Evolutionary conservation across 768 basidiomycete species (phyloP).

Genomic region (Lactarius hengduanensis): DNA sequence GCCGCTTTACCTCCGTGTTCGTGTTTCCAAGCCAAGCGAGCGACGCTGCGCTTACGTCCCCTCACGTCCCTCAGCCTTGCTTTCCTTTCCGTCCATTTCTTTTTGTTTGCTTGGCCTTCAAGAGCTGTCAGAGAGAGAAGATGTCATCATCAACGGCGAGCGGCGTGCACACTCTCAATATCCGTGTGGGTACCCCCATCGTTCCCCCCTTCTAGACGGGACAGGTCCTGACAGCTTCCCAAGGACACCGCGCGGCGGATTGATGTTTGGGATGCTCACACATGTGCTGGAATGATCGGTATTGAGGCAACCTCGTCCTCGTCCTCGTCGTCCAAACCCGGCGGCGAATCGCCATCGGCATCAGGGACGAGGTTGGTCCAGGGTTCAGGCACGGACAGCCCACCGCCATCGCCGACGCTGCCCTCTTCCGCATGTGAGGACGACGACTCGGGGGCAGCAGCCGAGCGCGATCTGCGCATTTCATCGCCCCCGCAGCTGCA

Average conservation of each 20-base stretch:
- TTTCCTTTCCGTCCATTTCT: neutral
- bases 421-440: neutral
- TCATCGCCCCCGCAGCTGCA: neutral
- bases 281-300: neutral
- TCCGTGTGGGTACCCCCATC: neutral
- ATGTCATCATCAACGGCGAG: conserved; percentile 1
- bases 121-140: neutral
- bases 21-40: neutral
- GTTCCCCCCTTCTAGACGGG: neutral
- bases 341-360: neutral
- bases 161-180: neutral
- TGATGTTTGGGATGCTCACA: neutral
- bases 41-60: neutral
- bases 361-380: neutral
- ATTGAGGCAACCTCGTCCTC: neutral
- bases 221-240: neutral
- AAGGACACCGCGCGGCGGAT: neutral
- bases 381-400: neutral
- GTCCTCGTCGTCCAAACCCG: neutral
- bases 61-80: neutral
- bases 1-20: neutral
- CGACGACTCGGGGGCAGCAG: neutral
- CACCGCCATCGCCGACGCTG: conserved; percentile 1
- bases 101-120: neutral
- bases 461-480: neutral